These are phyloP conservation scores for Alternaria arbusti DNA, from an alignment of 2,329 filamentous ascomycete genomes.

Conservation along the genomic window DNA sequence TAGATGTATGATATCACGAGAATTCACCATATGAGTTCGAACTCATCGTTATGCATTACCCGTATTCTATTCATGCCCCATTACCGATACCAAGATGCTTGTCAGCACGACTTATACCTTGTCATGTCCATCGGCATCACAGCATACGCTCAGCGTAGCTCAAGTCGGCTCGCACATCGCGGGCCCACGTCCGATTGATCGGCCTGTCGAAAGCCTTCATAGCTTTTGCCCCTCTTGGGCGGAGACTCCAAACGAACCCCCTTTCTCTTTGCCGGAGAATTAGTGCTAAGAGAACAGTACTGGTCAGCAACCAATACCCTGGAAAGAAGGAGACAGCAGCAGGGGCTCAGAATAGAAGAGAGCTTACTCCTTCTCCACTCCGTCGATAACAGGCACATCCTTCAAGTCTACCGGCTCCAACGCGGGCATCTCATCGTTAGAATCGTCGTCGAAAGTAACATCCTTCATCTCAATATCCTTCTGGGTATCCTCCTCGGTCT, in stretches of 20 bases:
- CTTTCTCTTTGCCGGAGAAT: neutral
- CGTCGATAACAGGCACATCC: conserved; percentile 34
- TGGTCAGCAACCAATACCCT: neutral
- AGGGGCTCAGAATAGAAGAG: conserved; percentile 3
- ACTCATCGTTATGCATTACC: neutral
- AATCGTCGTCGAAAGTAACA: conserved; percentile 15
- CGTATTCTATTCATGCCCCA: neutral
- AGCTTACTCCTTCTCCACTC: conserved; percentile 36
- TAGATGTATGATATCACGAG: neutral
- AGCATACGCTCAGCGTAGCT: neutral
- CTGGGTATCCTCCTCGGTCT: neutral
- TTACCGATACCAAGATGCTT: neutral
- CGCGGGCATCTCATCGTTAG: conserved; percentile 9
- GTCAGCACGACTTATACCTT: neutral
- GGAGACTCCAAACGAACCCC: neutral
- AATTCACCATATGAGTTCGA: neutral
- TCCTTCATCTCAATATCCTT: conserved; percentile 13
- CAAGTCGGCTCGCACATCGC: neutral
- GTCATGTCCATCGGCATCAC: neutral
- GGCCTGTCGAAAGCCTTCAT: neutral
- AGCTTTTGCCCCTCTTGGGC: neutral
- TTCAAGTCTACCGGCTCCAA: conserved; percentile 10
- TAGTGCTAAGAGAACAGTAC: neutral
- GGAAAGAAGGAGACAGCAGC: neutral
- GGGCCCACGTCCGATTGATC: neutral